Conservation (phyloP, 306 rosid species). For the Cicer judaicum region DNA sequence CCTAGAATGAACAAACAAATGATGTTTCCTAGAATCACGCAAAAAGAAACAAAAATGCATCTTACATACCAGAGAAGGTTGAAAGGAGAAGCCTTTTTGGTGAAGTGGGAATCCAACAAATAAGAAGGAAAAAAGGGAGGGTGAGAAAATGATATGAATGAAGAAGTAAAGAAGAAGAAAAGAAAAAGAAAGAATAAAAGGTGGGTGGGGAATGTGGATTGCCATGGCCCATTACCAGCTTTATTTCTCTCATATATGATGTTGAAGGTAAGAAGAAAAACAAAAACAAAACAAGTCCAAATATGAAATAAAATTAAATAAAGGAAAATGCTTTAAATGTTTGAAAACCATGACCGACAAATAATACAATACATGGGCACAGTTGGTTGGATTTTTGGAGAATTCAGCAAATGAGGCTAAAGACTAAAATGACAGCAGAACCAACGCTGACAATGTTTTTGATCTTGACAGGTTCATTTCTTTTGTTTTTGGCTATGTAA, state of each 20-base stretch:
- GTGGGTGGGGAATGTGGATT: conserved; percentile 76
- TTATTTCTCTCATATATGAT: conserved; percentile 42
- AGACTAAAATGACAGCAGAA: conserved; percentile 65
- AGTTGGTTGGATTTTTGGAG: conserved; percentile 51
- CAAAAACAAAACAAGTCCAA: neutral
- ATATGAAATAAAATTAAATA: neutral
- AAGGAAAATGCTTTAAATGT: conserved; percentile 4
- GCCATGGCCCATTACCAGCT: conserved; percentile 80
- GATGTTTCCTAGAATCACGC: conserved; percentile 17
- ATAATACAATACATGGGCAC: conserved; percentile 22
- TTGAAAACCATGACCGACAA: conserved; percentile 60
- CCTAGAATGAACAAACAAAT: conserved; percentile 28
- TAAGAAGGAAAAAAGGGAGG: conserved; percentile 46
- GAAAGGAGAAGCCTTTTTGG: conserved; percentile 45
- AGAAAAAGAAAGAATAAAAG: conserved; percentile 58
- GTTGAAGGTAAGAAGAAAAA: neutral
- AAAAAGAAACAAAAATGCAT: conserved; percentile 42
- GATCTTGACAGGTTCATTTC: conserved; percentile 45
- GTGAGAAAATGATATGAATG: conserved; percentile 43
- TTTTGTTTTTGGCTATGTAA: neutral
- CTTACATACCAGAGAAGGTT: conserved; percentile 58
- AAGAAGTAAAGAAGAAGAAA: conserved; percentile 76
- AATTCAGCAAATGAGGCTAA: conserved; percentile 50
- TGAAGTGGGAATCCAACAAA: conserved; percentile 45
- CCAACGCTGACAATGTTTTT: conserved; percentile 46